These are phyloP conservation scores for Talaromyces adpressus DNA, from an alignment of 495 filamentous ascomycete genomes.

Conservation along the genomic window DNA sequence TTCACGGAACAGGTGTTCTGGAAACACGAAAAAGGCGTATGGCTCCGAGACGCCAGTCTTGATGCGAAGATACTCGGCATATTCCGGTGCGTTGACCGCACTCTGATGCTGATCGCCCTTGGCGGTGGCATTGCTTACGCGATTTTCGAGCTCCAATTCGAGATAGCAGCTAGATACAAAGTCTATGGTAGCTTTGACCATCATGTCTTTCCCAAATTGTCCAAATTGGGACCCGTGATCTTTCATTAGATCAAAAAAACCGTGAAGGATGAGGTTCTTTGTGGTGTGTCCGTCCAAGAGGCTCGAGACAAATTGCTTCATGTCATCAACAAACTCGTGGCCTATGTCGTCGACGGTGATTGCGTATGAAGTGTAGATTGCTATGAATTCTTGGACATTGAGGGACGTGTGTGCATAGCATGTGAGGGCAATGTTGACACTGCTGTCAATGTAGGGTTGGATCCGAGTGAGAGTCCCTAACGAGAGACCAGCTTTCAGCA, in stretches of 20 bases:
- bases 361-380: neutral
- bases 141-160: neutral
- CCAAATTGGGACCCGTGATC: neutral
- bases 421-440: neutral
- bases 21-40: neutral
- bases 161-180: constrained; percentile 3
- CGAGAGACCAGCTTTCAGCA: neutral
- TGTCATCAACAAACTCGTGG: constrained; percentile 3
- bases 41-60: neutral
- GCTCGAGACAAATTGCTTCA: neutral
- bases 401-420: neutral
- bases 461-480: neutral
- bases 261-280: neutral
- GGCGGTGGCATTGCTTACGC: neutral
- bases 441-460: constrained; percentile 1
- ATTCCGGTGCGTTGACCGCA: neutral
- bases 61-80: neutral
- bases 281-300: neutral
- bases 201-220: neutral
- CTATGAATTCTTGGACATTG: neutral
- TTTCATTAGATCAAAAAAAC: neutral
- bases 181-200: neutral
- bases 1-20: neutral
- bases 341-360: neutral
- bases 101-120: neutral